Evolutionary conservation across 2,329 filamentous ascomycete genomes (phyloP), one percentile per base, ranked within the genome.

Genomic region (Claviceps digitariae): DNA sequence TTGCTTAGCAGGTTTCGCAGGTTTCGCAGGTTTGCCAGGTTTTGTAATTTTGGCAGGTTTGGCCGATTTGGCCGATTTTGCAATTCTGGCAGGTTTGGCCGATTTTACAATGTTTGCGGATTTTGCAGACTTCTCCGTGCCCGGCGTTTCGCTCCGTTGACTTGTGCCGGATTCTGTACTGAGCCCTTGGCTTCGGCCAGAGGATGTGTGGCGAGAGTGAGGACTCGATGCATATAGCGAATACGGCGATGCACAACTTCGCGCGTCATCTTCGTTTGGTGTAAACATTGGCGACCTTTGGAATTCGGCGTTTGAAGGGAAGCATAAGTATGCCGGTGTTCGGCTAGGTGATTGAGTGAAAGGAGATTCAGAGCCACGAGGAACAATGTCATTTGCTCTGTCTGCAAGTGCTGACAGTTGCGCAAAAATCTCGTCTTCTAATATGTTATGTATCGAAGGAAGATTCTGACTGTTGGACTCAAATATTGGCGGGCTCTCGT

Each of bases 241-340:
- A 46, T 69, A 69, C 2, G 77, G 75, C 9, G 77, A 79, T 4
- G 71, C 68, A 15, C 77, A 67, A 40, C 71, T 71, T 55, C 67
- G 66, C n/a, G 66, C 63, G 55, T 71, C 76, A 20, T 62, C 63
- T 20, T 78, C 74, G 51, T 72, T 70, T 17, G 76, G 74, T 3
- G 76, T 80, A 15, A 74, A 68, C 1, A 76, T 75, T 12, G 77
- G 74, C 21, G 76, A 69, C 21, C 60, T 56, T 54, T 64, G 63
- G 34, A 57, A 59, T 12, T 58, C 57, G 9, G 64, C 50, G 44
- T 70, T 61, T 13, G 62, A 60, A 38, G n/a, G n/a, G n/a, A n/a
- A n/a, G n/a, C 64, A 62, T 56, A 64, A 66, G 55, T 59, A 67
- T 50, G 58, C 62, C 40, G 62, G 64, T 52, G 59, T 58, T 48